Base-by-base conservation (phyloP, 208 protist species). In the Crithidia bombi region DNA sequence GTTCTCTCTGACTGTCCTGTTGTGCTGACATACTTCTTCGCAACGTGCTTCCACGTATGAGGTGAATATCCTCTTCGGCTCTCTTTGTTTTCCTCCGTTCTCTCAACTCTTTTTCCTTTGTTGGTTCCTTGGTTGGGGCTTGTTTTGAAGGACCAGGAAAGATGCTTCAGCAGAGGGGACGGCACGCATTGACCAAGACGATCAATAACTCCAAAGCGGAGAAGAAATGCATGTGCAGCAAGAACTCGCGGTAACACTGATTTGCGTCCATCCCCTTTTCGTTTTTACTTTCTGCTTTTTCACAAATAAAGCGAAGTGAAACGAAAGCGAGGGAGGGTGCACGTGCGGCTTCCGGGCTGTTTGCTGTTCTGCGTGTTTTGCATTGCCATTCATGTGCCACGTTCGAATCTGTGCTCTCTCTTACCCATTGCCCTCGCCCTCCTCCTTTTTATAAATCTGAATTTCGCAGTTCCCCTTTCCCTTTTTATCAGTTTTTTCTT, bases 31-130 rank as follows among this genome's bases (percentile, higher is more conserved):
- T 33, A 51, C 44, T 4, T 25, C 44, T 54, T 65, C 7, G 26
- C 12, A 43, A 12, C n/a, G 9, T 11, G n/a, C n/a, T n/a, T n/a
- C n/a, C n/a, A n/a, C n/a, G n/a, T 23, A 56, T 56, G 5, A 36
- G 15, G 32, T 56, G 25, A 36, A 11, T 56, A 3, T 56, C 30
- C 50, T 56, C 28, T 56, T 17, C 28, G 23, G 4, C 36, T 56
- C 50, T 36, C 28, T 38, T 17, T 26, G 5, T 44, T 32, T 50
- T 51, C 36, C 33, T 25, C n/a, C n/a, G n/a, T 65, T 65, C 49
- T 65, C 28, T 65, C 46, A 21, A 6, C 44, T 51, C 28, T 47
- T 52, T 65, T 65, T 36, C 25, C n/a, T n/a, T n/a, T n/a, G n/a
- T n/a, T n/a, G n/a, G n/a, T n/a, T n/a, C n/a, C n/a, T n/a, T n/a